phyloP scores from a whole-genome alignment of 1,139 yeast species.

The Kodamaea derodonti region DNA sequence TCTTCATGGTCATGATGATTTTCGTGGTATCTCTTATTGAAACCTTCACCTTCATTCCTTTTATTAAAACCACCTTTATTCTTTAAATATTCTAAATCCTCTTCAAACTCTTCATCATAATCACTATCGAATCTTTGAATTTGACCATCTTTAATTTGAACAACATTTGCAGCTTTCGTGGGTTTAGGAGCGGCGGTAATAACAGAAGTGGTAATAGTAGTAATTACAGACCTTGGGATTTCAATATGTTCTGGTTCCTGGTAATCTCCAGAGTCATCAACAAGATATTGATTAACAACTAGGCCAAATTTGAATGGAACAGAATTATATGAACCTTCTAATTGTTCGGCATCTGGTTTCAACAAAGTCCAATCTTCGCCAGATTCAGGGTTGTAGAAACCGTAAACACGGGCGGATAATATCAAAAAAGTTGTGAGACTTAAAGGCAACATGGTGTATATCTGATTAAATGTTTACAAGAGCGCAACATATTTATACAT shows the following conservation, averaged over 20 bases:
- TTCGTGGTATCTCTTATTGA: conserved; percentile 1
- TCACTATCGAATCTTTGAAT: conserved; percentile 17
- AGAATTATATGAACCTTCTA: conserved; percentile 20
- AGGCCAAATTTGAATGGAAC: conserved; percentile 34
- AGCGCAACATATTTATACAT: too few relatives aligned
- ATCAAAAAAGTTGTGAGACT: conserved; percentile 12
- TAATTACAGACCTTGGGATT: conserved; percentile 16
- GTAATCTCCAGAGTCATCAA: conserved; percentile 15
- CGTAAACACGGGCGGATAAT: conserved; percentile 1
- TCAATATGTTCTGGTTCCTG: conserved; percentile 11
- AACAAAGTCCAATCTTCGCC: conserved; percentile 35
- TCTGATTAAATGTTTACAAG: too few relatives aligned
- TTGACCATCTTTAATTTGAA: conserved; percentile 32
- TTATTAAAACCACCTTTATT: not conserved
- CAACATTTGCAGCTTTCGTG: conserved; percentile 20
- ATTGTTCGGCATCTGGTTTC: conserved; percentile 18
- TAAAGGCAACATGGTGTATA: conserved; percentile 9
- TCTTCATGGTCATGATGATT: conserved; percentile 2
- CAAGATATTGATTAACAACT: conserved; percentile 25
- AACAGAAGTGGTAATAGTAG: conserved; percentile 14
- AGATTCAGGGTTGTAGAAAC: conserved; percentile 27
- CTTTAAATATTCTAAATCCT: not conserved
- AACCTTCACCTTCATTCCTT: not conserved
- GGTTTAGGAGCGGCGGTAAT: conserved; percentile 24
- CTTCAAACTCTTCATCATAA: not conserved